Base-by-base conservation (phyloP, 1,139 yeast genomes). In the Suhomyces bribrorum region DNA sequence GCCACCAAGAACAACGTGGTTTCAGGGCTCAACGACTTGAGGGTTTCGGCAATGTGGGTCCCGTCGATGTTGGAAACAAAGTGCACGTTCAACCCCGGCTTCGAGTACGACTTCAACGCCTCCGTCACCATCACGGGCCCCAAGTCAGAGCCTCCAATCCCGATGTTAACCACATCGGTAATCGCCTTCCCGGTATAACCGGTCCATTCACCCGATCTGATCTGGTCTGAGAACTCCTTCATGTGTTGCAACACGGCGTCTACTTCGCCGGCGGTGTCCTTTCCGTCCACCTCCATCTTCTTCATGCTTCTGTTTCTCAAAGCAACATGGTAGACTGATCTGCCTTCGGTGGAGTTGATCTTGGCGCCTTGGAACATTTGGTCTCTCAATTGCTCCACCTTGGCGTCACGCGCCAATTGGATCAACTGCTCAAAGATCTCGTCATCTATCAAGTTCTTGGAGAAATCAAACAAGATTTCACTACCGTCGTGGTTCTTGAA, bases 81-180 rank as follows among this genome's bases (percentile, higher is more conserved):
- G 73, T 92, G 96, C 38, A 80, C 96, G 48, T 74, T 69, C 56
- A 92, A 75, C 45, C 82, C 86, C 47, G 83, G 81, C 57, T 83
- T 75, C 47, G 90, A 73, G 69, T 92, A 92, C 50, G 86, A 83
- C 75, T 90, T 92, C 63, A 92, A 79, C 26, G 98, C 97, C 72
- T 92, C 97, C 44, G 97, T 89, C 53, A 92, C 97, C 98, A 92
- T 92, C 41, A 92, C 97, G 36, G 98, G 98, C 56, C 98, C 98
- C 58, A 92, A 79, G 66, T 92, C 98, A 22, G 97, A 89, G 53
- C 98, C 98, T 61, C 98, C 98, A 62, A 92, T 92, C 69, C 98
- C 98, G 58, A 92, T 87, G 77, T 92, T 92, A 59, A 92, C 97
- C 44, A 92, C 83, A 60, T 89, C 95, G 54, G 94, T 86, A 66